Conservation (phyloP, 805 yeast species). For the Tetrapisispora pingtungensis region DNA sequence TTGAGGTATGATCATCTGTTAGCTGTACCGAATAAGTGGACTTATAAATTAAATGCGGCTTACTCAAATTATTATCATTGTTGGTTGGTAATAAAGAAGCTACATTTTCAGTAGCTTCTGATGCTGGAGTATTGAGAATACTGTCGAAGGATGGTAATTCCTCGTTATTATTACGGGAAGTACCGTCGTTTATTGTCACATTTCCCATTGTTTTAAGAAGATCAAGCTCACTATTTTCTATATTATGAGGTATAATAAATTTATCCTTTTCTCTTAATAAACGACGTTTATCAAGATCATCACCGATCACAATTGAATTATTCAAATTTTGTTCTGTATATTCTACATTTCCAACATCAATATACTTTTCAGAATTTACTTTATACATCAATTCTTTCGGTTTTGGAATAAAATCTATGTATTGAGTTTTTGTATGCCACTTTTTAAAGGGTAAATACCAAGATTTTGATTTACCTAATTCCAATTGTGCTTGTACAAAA, state of each 20-base stretch:
- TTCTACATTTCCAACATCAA: slow-evolving; percentile 3
- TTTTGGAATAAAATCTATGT: slow-evolving; percentile 22
- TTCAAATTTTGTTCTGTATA: neutral
- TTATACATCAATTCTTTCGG: slow-evolving; percentile 14
- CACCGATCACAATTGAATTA: neutral
- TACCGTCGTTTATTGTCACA: neutral
- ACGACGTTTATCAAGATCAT: neutral
- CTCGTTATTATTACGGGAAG: too few species aligned
- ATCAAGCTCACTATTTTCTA: neutral
- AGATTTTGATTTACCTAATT: slow-evolving; percentile 21
- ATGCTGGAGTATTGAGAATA: neutral
- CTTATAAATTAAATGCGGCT: slow-evolving; percentile 2
- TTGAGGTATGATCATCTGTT: slow-evolving; percentile 11
- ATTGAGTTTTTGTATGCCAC: slow-evolving; percentile 11
- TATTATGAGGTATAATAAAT: neutral
- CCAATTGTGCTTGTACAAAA: slow-evolving; percentile 20
- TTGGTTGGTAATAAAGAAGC: neutral
- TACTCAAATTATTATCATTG: neutral
- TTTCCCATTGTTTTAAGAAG: neutral
- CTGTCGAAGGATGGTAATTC: neutral
- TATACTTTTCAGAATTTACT: slow-evolving; percentile 1
- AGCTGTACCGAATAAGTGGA: slow-evolving; percentile 15
- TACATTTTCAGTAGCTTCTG: neutral
- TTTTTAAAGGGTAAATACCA: slow-evolving; percentile 25
- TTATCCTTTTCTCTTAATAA: neutral